phyloP scores from a whole-genome alignment of 805 yeast genomes.

The Myxozyma neotropica region DNA sequence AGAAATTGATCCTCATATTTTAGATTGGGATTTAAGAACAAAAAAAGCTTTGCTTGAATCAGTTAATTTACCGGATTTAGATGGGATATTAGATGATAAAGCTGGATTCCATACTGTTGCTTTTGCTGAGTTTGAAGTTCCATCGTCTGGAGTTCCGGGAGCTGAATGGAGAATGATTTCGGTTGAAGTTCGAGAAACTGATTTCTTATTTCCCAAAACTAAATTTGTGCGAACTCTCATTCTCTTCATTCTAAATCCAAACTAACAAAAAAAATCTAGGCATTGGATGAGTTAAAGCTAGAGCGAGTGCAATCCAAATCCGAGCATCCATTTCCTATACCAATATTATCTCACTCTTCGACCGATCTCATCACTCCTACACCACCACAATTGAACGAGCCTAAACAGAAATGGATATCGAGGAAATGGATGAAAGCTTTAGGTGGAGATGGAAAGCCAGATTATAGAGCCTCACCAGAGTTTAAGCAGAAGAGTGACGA shows the following conservation, averaged over 20 bases:
- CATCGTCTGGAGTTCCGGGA: neutral
- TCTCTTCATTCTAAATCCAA: neutral
- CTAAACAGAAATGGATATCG: neutral
- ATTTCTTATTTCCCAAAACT: slow-evolving; percentile 5
- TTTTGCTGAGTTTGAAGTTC: neutral
- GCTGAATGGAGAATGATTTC: slow-evolving; percentile 1
- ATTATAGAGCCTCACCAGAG: neutral
- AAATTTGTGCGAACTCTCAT: neutral
- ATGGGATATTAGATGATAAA: slow-evolving; percentile 4
- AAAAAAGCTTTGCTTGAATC: neutral
- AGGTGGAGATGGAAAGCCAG: neutral
- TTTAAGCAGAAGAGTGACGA: neutral
- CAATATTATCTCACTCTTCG: too few relatives aligned
- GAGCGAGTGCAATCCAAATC: neutral
- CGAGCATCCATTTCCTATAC: neutral
- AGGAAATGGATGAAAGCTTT: neutral
- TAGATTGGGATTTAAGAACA: too few relatives aligned
- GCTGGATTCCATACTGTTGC: slow-evolving; percentile 4
- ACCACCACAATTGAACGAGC: neutral
- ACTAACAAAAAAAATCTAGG: neutral
- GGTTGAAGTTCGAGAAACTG: slow-evolving; percentile 11
- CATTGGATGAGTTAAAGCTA: neutral
- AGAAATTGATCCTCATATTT: too few relatives aligned
- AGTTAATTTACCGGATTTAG: neutral
- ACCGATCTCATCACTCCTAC: too few relatives aligned